phyloP scores from a whole-genome alignment of 1,284 basidiomycete species.

The Ustilago nuda region DNA sequence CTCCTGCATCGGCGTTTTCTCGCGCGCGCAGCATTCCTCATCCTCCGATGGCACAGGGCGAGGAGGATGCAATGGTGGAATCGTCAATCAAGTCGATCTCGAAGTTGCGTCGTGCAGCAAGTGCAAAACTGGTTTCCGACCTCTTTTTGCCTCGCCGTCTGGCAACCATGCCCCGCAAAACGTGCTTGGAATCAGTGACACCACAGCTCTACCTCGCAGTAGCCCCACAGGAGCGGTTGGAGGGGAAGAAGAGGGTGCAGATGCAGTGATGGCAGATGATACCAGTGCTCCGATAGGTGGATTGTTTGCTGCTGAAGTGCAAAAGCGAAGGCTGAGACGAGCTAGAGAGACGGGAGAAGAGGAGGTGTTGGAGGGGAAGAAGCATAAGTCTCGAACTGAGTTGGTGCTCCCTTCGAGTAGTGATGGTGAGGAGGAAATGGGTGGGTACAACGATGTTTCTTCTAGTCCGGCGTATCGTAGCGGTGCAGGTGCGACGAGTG shows the following conservation, averaged over 20 bases:
- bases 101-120: slow-evolving; percentile 10
- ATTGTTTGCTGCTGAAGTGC: slow-evolving; percentile 39
- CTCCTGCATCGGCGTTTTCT: slow-evolving; percentile 11
- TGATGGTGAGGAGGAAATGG: slow-evolving; percentile 17
- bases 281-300: slow-evolving; percentile 17
- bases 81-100: slow-evolving; percentile 33
- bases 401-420: slow-evolving; percentile 8
- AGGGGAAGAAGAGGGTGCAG: slow-evolving; percentile 8
- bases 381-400: slow-evolving; percentile 17
- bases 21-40: slow-evolving; percentile 6
- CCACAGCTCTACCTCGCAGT: neutral
- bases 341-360: slow-evolving; percentile 14
- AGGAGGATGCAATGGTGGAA: slow-evolving; percentile 3
- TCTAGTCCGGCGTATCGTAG: slow-evolving; percentile 22
- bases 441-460: neutral
- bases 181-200: slow-evolving; percentile 6
- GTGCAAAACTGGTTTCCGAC: slow-evolving; percentile 21
- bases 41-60: slow-evolving; percentile 9
- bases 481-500: neutral
- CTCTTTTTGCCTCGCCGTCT: slow-evolving; percentile 39
- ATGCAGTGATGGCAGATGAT: slow-evolving; percentile 22
- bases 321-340: slow-evolving; percentile 21
- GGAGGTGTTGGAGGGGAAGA: slow-evolving; percentile 10
- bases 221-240: neutral
- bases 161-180: slow-evolving; percentile 16